Percentiles rank a stretch among this genome's conserved stretches.
These are phyloP conservation scores for Saccharomycopsis guyanensis DNA, from an alignment of 805 yeast genomes.

Conservation along the genomic window DNA sequence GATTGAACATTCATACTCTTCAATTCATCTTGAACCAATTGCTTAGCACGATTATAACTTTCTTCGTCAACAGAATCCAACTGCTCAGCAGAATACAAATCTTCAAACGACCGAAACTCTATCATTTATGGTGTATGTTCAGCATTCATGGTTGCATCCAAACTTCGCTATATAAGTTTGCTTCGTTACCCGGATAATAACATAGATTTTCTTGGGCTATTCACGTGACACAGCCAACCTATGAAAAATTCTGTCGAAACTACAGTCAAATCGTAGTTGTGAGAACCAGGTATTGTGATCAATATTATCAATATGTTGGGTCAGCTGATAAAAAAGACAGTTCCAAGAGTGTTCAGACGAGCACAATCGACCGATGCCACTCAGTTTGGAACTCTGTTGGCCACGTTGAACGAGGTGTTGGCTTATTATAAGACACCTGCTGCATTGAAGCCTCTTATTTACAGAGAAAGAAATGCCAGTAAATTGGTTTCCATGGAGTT, in stretches of 20 bases:
- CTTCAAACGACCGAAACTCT: neutral
- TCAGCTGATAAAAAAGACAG: no score
- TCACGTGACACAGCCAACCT: no score
- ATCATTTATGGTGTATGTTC: no score
- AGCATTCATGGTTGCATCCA: no score
- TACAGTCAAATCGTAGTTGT: no score
- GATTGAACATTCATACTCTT: slow-evolving; percentile 3
- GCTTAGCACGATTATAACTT: slow-evolving; percentile 6
- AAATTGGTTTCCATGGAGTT: slow-evolving; percentile 33
- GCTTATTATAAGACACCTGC: slow-evolving; percentile 30
- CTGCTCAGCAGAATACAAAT: slow-evolving; percentile 6
- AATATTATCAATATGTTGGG: no score
- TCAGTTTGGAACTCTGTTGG: neutral
- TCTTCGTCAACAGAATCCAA: slow-evolving; percentile 7
- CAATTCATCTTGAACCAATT: slow-evolving; percentile 11
- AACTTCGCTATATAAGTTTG: no score
- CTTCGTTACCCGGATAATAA: no score
- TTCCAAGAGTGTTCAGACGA: neutral
- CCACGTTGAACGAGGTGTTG: slow-evolving; percentile 27
- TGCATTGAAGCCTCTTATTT: slow-evolving; percentile 31
- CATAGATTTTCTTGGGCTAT: no score
- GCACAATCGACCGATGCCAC: neutral
- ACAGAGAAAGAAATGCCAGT: slow-evolving; percentile 34
- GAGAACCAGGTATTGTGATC: no score
- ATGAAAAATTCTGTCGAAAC: no score